Base-by-base conservation (phyloP, 164 flowering plant species). In the Umbilicus rupestris region DNA sequence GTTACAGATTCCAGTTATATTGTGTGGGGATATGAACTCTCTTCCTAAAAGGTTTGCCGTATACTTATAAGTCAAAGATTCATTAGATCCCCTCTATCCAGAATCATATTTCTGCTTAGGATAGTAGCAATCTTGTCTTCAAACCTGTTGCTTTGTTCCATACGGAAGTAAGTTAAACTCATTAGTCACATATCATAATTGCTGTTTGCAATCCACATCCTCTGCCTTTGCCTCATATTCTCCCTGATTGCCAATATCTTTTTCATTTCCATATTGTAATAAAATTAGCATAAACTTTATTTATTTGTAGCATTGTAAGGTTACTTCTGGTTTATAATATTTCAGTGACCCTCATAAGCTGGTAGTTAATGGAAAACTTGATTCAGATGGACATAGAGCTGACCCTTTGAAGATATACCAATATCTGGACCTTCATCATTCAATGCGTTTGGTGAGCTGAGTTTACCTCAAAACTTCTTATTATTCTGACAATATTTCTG, bases 21-120 rank as follows among this genome's bases (percentile, higher is more conserved):
- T 81, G 8, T 83, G 87, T 69, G 81, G 78, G 67, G 87, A 83
- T 73, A 67, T 83, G 41, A 83, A 81, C 78, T 79, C 79, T 65
- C 69, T 55, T 62, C 87, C 84, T 20, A 57, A 63, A 72, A 81
- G 87, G 87, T 83, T 29, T 28, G 10, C 12, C 57, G 19, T 47
- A 6, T n/a, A 19, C 52, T 47, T 47, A 2, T 47, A 3, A 16
- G 7, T 19, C 52, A 47, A 47, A 17, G 22, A 19, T 19, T 4
- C 22, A 19, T 3, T 47, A 47, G 19, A 46, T 17, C 22, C 24
- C 37, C 8, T 50, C 17, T 3, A 24, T 9, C n/a, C 16, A 1
- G n/a, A 45, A 16, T 16, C 49, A 4, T 5, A 15, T 17, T 17
- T 15, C 15, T 45, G 49, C 20, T 14, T 45, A 15, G 19, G 17